A percentile compares a stretch with the other conserved stretches of the same genome.
phyloP scores from a whole-genome alignment of 1,284 basidiomycete genomes.

The Omphalotus olearius region DNA sequence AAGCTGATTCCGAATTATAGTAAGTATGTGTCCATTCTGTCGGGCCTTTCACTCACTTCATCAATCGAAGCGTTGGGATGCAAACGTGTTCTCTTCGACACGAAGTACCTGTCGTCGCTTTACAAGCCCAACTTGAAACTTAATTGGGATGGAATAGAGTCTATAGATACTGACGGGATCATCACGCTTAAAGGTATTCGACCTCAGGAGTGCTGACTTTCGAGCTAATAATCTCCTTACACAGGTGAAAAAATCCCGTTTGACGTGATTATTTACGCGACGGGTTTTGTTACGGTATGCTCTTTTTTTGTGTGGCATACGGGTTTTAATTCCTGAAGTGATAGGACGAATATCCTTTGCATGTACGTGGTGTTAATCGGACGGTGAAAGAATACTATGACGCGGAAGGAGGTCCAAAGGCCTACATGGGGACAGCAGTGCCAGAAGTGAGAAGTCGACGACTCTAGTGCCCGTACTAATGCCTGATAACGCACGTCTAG shows the following conservation, averaged over 20 bases:
- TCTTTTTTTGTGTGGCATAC: not conserved
- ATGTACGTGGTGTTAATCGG: constrained; percentile 24
- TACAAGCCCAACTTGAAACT: constrained; percentile 35
- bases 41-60: constrained; percentile 9
- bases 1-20: constrained; percentile 40
- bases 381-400: constrained; percentile 36
- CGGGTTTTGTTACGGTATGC: constrained; percentile 33
- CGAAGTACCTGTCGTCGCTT: constrained; percentile 31
- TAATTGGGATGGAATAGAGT: constrained; percentile 31
- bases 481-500: not conserved
- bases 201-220: not conserved
- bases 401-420: constrained; percentile 31
- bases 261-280: constrained; percentile 35
- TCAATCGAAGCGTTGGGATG: constrained; percentile 28
- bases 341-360: constrained; percentile 30
- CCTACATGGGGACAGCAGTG: constrained; percentile 35
- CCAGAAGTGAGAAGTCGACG: constrained; percentile 21
- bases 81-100: constrained; percentile 34
- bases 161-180: constrained; percentile 32
- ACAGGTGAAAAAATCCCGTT: constrained; percentile 30
- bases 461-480: not conserved
- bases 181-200: constrained; percentile 26
- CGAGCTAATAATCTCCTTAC: not conserved
- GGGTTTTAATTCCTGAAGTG: not conserved
- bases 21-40: constrained; percentile 20